A percentile compares a stretch with the other conserved stretches of the same genome.
These are phyloP conservation scores for Colletotrichum musae DNA, from an alignment of 2,329 filamentous ascomycete genomes.

Conservation along the genomic window DNA sequence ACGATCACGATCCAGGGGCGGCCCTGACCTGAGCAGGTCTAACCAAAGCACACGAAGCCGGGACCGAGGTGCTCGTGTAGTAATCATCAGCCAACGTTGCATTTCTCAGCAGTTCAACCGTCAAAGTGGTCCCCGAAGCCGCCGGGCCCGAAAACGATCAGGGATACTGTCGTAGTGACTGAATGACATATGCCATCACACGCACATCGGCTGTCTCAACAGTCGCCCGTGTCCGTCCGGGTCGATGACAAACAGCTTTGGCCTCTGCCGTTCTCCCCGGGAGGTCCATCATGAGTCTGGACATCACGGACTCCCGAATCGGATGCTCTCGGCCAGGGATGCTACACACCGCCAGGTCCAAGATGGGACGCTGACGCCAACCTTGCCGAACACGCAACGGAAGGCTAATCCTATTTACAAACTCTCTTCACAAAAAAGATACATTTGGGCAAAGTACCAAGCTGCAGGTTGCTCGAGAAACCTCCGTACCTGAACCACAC, in stretches of 20 bases:
- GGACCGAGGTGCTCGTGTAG: constrained; percentile 8
- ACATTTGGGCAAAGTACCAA: constrained; percentile 27
- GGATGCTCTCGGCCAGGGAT: constrained; percentile 10
- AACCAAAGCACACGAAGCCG: not conserved
- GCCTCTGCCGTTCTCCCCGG: not conserved
- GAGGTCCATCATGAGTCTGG: constrained; percentile 10
- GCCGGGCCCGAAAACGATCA: constrained; percentile 11
- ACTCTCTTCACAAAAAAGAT: constrained; percentile 13
- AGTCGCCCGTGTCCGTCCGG: constrained; percentile 9
- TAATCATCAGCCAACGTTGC: constrained; percentile 13
- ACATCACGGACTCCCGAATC: constrained; percentile 9
- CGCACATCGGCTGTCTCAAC: constrained; percentile 23
- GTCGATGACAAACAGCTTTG: not conserved
- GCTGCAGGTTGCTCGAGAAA: not conserved
- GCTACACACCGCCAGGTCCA: constrained; percentile 1
- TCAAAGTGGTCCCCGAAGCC: constrained; percentile 10
- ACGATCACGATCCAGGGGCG: not conserved
- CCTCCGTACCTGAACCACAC: constrained; percentile 1
- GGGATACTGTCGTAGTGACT: not conserved
- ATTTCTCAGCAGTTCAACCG: not conserved
- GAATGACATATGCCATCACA: constrained; percentile 27
- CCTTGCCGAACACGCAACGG: constrained; percentile 24
- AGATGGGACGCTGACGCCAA: constrained; percentile 28
- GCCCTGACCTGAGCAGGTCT: no score
- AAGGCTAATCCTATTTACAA: constrained; percentile 18